phyloP scores from a whole-genome alignment of 768 basidiomycete species.

The Psilocybe cubensis region DNA sequence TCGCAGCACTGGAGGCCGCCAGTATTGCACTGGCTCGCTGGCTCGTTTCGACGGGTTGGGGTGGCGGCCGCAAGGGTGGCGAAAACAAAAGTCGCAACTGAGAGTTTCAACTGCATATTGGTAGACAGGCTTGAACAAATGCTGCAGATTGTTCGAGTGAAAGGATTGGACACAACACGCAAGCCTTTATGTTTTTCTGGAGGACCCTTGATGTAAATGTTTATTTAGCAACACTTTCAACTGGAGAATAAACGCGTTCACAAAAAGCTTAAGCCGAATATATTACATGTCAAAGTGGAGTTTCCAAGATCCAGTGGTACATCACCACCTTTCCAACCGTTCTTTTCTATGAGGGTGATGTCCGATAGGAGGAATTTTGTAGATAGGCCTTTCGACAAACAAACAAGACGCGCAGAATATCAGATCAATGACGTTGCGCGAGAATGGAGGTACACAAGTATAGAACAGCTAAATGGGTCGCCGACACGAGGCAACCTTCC shows the following conservation, averaged over 20 bases:
- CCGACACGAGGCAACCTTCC: neutral
- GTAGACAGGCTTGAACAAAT: conserved; percentile 14
- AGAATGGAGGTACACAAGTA: neutral
- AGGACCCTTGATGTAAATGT: neutral
- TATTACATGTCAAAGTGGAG: conserved; percentile 17
- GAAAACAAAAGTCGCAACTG: conserved; percentile 22
- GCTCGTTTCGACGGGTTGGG: conserved; percentile 13
- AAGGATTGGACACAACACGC: neutral
- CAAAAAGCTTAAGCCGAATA: no score
- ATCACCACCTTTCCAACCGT: neutral
- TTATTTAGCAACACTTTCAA: neutral
- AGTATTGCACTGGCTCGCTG: conserved; percentile 25
- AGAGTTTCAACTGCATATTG: conserved; percentile 26
- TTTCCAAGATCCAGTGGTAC: neutral
- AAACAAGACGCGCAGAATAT: neutral
- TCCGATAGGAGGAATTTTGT: neutral
- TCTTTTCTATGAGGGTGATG: neutral
- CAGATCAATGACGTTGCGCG: conserved; percentile 11
- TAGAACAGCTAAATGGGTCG: neutral
- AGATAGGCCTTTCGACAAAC: neutral
- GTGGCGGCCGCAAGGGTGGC: conserved; percentile 26
- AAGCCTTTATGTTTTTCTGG: conserved; percentile 10
- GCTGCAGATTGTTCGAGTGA: conserved; percentile 20
- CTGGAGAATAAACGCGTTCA: neutral
- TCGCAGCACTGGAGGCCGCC: conserved; percentile 34